These are phyloP conservation scores for Globisporangium paddicum DNA, from an alignment of 352 stramenopile genomes.

Conservation along the genomic window DNA sequence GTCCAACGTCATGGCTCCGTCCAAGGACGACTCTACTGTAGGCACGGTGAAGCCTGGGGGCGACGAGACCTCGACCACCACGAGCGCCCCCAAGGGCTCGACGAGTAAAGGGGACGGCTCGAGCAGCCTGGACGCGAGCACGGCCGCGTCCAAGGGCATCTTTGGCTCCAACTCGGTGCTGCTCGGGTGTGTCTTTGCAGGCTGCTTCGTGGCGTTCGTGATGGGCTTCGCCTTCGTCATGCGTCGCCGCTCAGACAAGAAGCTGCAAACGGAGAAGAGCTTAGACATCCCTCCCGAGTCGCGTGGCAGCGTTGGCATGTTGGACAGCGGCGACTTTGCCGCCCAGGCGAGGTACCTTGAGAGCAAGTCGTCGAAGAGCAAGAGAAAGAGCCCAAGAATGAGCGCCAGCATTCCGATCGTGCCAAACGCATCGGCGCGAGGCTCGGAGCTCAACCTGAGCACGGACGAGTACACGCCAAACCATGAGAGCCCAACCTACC, in stretches of 20 bases:
- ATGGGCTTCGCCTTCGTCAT: conserved; percentile 43
- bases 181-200: conserved; percentile 32
- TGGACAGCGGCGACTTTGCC: conserved; percentile 25
- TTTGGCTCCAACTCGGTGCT: conserved; percentile 26
- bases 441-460: conserved; percentile 38
- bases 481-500: neutral
- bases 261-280: conserved; percentile 28
- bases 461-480: conserved; percentile 9
- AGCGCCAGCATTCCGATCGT: conserved; percentile 28
- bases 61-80: neutral
- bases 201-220: conserved; percentile 23
- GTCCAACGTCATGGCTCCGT: neutral
- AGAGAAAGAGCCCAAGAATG: conserved; percentile 31
- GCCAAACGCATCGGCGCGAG: conserved; percentile 31
- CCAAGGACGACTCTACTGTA: neutral
- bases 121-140: conserved; percentile 12
- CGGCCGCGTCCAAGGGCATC: conserved; percentile 7
- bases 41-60: conserved; percentile 10
- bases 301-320: conserved; percentile 28
- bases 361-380: conserved; percentile 44
- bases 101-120: neutral
- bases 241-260: conserved; percentile 34
- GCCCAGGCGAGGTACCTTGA: conserved; percentile 28
- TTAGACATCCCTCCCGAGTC: conserved; percentile 16
- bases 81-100: neutral